Conservation (phyloP, 768 basidiomycete species). For the Botryobasidium botryosum region DNA sequence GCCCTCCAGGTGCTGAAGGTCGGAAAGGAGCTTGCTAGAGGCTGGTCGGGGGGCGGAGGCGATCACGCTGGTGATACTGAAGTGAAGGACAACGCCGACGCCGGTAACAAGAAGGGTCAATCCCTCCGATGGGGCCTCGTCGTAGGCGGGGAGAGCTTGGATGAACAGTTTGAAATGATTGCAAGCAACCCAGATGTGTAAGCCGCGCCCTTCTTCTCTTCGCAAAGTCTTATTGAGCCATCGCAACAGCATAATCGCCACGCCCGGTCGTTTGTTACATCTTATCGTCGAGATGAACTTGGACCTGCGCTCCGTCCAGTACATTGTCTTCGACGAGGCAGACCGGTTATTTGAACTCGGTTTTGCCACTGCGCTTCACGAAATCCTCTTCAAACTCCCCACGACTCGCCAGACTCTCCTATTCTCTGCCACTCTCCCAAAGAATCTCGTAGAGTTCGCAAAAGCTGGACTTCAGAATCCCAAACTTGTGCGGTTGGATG, state of each 20-base stretch:
- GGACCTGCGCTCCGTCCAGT: conserved; percentile 72
- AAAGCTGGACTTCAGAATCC: conserved; percentile 90
- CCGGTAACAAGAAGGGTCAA: conserved; percentile 36
- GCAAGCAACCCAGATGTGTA: conserved; percentile 90
- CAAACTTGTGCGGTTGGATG: conserved; percentile 88
- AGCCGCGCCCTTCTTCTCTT: conserved; percentile 23
- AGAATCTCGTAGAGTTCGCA: conserved; percentile 94
- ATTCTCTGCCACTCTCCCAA: conserved; percentile 92
- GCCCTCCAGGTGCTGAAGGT: conserved; percentile 88
- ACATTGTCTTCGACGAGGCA: conserved; percentile 93
- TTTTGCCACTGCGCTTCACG: conserved; percentile 79
- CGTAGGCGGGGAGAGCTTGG: conserved; percentile 89
- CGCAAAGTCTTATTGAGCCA: conserved; percentile 11
- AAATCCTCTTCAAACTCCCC: conserved; percentile 82
- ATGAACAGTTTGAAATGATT: conserved; percentile 94
- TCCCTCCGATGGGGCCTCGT: conserved; percentile 77
- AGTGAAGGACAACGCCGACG: conserved; percentile 27
- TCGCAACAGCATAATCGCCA: conserved; percentile 71
- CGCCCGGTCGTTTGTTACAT: conserved; percentile 94
- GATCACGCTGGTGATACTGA: conserved; percentile 62
- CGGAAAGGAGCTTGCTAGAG: conserved; percentile 82
- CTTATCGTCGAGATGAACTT: conserved; percentile 93
- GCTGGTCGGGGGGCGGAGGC: conserved; percentile 45
- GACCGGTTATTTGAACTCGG: conserved; percentile 98
- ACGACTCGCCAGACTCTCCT: conserved; percentile 76